phyloP scores from a whole-genome alignment of 345 rosid genomes.

The Cardamine resedifolia region DNA sequence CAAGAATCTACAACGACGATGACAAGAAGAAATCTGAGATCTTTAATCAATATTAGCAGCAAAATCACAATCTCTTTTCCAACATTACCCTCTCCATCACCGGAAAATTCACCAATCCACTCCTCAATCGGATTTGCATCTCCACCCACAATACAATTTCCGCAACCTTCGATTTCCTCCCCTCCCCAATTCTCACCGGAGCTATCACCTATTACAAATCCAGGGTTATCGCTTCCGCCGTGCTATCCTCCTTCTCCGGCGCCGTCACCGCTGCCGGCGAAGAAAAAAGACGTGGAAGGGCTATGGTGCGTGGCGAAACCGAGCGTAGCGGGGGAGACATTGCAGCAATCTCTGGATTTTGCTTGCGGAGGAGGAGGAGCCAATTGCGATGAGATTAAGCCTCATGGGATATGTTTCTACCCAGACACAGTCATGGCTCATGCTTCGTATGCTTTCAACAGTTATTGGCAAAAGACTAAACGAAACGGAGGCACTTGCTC shows the following conservation, averaged over 20 bases:
- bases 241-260: constrained; percentile 13
- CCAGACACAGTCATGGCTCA: constrained; percentile 66
- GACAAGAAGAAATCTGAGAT: constrained; percentile 47
- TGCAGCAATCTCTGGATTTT: constrained; percentile 66
- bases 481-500: constrained; percentile 59
- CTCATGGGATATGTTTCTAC: constrained; percentile 57
- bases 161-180: constrained; percentile 6
- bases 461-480: constrained; percentile 73
- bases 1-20: constrained; percentile 6
- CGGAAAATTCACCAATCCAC: constrained; percentile 37
- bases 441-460: constrained; percentile 72
- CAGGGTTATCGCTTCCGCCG: constrained; percentile 42
- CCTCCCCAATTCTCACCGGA: constrained; percentile 45
- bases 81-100: constrained; percentile 53
- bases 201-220: constrained; percentile 20
- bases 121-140: constrained; percentile 53
- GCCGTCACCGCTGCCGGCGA: constrained; percentile 21
- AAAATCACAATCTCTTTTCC: constrained; percentile 44
- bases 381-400: constrained; percentile 56
- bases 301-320: constrained; percentile 83
- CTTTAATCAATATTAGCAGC: constrained; percentile 30
- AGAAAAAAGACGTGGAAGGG: constrained; percentile 41
- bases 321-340: constrained; percentile 55
- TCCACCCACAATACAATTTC: constrained; percentile 44
- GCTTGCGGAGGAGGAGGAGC: constrained; percentile 78